Conservation (phyloP, 805 yeast genomes). For the Candida michaelii region DNA sequence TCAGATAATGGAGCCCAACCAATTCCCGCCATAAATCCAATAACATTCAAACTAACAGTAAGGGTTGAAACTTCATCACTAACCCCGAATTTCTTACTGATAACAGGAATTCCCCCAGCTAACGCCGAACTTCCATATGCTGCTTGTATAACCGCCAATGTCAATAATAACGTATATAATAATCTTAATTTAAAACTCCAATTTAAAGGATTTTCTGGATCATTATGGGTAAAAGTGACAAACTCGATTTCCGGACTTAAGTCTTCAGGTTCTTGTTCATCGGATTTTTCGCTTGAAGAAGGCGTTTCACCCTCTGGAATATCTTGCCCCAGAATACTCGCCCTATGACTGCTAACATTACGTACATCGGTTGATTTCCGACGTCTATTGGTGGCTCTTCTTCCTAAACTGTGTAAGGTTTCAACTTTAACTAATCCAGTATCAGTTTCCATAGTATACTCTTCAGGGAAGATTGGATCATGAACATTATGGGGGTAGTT, state of each 20-base stretch:
- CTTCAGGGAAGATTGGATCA: conserved; percentile 87
- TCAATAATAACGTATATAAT: conserved; percentile 65
- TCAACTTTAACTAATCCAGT: conserved; percentile 85
- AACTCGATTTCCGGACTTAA: conserved; percentile 72
- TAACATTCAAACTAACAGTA: conserved; percentile 82
- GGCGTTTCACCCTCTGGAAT: conserved; percentile 2
- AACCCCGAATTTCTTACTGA: conserved; percentile 66
- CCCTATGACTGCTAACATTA: too few relatives aligned
- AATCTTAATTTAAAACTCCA: conserved; percentile 64
- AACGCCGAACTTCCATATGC: conserved; percentile 93
- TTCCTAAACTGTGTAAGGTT: conserved; percentile 67
- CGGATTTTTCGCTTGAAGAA: conserved; percentile 3
- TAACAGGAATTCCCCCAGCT: conserved; percentile 77
- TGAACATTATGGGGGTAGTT: conserved; percentile 40
- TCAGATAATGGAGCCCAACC: conserved; percentile 89
- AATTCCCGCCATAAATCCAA: conserved; percentile 83
- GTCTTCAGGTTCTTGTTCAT: conserved; percentile 12
- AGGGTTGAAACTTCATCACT: conserved; percentile 76
- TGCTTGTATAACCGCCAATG: conserved; percentile 78
- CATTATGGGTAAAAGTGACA: conserved; percentile 76
- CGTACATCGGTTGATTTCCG: too few relatives aligned
- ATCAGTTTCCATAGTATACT: conserved; percentile 81
- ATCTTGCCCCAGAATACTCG: conserved; percentile 5
- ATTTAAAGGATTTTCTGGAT: conserved; percentile 88
- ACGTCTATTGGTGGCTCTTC: conserved; percentile 27